Evolutionary conservation across 768 basidiomycete species (phyloP), one percentile per base, ranked within the genome.

Genomic region (Calocybe cyanea): DNA sequence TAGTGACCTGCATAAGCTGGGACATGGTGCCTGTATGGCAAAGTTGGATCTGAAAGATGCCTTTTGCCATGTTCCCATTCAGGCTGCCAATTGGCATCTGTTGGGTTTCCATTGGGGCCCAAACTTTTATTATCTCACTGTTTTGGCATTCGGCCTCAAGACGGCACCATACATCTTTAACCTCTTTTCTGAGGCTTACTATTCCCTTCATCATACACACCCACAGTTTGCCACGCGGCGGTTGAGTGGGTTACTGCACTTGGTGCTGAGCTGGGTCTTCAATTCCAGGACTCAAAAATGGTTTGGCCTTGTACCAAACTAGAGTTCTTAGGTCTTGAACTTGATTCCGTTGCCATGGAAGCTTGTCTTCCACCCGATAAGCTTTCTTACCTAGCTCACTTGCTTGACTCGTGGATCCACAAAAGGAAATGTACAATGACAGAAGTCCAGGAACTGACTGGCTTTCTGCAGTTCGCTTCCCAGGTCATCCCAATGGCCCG

Each of bases 31-130:
- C 2, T 50, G 64, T 1, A 54, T 70, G 52, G 57, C 52, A 6
- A 70, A 68, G 42, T 59, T 67, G 15, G 67, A 70, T 45, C 57
- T 71, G 13, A 59, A 66, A 39, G 60, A 66, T n/a, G 68, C 67
- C 2, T 72, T 70, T 47, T 55, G 60, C 19, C 68, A 69, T 38
- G 63, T 70, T 35, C 67, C 65, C 1, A 53, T 69, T 4, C 51
- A 50, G 2, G 40, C 52, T 1, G 52, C 39, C 1, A 64, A 72
- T 45, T 63, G 62, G 58, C 61, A 57, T 36, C 62, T 63, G 7
- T 48, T 70, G 3, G 64, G 70, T 7, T 63, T 63, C 34, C 35
- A 52, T 15, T 69, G 67, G 65, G 36, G 54, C 4, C 35, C 41
- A 9, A 13, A 36, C 33, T 56, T 62, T 34, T 71, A 63, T 44